Percentiles rank a stretch among this genome's conserved stretches.
Evolutionary conservation across 805 yeast genomes (phyloP).

Genomic region (Saturnispora kantuleensis): DNA sequence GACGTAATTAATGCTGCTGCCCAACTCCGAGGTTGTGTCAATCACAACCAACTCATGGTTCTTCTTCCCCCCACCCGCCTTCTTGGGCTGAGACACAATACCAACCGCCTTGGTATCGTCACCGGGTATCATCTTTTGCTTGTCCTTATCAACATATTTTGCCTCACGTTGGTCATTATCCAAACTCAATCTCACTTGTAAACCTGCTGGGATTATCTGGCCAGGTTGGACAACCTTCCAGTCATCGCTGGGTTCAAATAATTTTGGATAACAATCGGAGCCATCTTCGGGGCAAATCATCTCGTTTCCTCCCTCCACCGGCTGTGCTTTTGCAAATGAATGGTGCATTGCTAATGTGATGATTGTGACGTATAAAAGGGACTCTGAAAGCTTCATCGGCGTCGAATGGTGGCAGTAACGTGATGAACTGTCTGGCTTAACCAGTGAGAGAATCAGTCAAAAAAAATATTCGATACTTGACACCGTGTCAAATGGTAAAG

Average conservation of each 20-base stretch:
- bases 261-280: slow-evolving; percentile 49
- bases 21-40: slow-evolving; percentile 2
- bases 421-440: not conserved
- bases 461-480: no score
- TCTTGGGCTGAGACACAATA: not conserved
- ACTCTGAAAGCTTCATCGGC: no score
- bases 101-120: not conserved
- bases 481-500: no score
- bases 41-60: slow-evolving; percentile 10
- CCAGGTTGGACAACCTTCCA: slow-evolving; percentile 65
- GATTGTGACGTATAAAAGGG: no score
- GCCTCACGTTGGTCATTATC: slow-evolving; percentile 69
- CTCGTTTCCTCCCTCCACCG: slow-evolving; percentile 3
- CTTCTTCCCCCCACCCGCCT: not conserved
- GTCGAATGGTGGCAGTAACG: no score
- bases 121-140: not conserved
- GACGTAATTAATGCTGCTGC: slow-evolving; percentile 4
- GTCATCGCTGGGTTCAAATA: slow-evolving; percentile 52
- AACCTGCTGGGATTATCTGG: slow-evolving; percentile 74
- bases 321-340: no score
- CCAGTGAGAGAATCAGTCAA: not conserved
- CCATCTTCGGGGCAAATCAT: slow-evolving; percentile 34
- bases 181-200: slow-evolving; percentile 64
- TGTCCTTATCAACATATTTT: slow-evolving; percentile 30
- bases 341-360: no score